These are phyloP conservation scores for Chloridella minuta DNA, from an alignment of 352 stramenopile species.

Conservation along the genomic window DNA sequence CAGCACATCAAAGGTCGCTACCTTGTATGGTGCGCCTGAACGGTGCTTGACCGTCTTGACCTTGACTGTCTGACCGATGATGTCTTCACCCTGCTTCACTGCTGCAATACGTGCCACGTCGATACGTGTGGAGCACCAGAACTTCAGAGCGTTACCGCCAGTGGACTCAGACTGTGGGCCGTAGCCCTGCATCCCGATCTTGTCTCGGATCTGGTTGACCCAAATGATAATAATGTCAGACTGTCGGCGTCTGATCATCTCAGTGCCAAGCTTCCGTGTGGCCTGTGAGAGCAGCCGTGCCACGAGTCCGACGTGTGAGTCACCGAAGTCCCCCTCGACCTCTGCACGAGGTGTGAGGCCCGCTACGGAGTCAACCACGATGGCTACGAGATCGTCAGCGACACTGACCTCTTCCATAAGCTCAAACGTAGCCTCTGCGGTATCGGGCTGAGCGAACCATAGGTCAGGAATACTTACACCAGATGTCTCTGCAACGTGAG, in stretches of 20 bases:
- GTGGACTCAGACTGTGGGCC: conserved; percentile 66
- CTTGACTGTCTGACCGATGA: conserved; percentile 68
- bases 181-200: conserved; percentile 76
- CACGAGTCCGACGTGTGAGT: conserved; percentile 83
- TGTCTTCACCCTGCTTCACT: conserved; percentile 45
- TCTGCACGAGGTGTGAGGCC: conserved; percentile 76
- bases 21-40: conserved; percentile 69
- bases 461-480: conserved; percentile 74
- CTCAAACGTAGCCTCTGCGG: conserved; percentile 81
- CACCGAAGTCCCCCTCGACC: conserved; percentile 58
- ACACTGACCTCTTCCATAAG: conserved; percentile 78
- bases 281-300: conserved; percentile 81
- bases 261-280: conserved; percentile 49
- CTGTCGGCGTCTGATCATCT: too few species aligned
- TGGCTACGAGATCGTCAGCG: conserved; percentile 62
- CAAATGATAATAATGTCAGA: background rate
- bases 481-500: conserved; percentile 46
- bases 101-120: conserved; percentile 64
- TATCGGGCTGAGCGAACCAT: conserved; percentile 80
- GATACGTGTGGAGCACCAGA: conserved; percentile 50
- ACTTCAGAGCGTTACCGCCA: conserved; percentile 48
- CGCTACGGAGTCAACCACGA: conserved; percentile 75
- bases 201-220: conserved; percentile 87
- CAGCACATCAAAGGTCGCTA: conserved; percentile 77
- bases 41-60: conserved; percentile 98